Percentiles rank a stretch among this genome's conserved stretches.
phyloP scores from a whole-genome alignment of 2,329 filamentous ascomycete genomes.

The Colletotrichum orbiculare region DNA sequence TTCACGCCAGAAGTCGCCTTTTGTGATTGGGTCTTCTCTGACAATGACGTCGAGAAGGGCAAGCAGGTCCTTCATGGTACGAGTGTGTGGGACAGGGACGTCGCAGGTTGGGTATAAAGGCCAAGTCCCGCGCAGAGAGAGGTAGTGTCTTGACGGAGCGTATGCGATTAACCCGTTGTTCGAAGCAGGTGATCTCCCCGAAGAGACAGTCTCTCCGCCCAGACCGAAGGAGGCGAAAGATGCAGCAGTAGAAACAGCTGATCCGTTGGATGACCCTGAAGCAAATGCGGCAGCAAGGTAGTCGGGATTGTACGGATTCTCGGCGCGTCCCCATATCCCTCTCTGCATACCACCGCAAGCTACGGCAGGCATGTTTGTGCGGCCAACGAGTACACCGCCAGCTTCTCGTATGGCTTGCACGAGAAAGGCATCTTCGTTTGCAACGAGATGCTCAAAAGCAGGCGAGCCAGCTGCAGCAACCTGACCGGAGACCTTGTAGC shows the following conservation, averaged over 20 bases:
- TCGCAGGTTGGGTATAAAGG: conserved; percentile 65
- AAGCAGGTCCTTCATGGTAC: conserved; percentile 53
- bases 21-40: background rate
- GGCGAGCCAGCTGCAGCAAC: conserved; percentile 65
- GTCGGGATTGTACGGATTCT: conserved; percentile 62
- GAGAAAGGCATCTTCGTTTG: conserved; percentile 63
- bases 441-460: conserved; percentile 60
- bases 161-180: conserved; percentile 64
- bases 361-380: conserved; percentile 69
- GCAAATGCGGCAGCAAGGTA: conserved; percentile 63
- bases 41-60: background rate
- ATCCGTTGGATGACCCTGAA: conserved; percentile 65
- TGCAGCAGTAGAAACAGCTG: conserved; percentile 58
- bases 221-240: conserved; percentile 62
- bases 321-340: conserved; percentile 62
- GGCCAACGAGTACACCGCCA: conserved; percentile 63
- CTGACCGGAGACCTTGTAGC: conserved; percentile 64
- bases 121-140: conserved; percentile 61
- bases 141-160: conserved; percentile 60
- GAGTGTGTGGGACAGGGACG: conserved; percentile 60
- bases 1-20: background rate
- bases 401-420: conserved; percentile 59
- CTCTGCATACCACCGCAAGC: conserved; percentile 66
- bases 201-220: conserved; percentile 63
- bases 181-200: conserved; percentile 61